Base-by-base conservation (phyloP, 1,284 basidiomycete species). In the Puccinia hordei region DNA sequence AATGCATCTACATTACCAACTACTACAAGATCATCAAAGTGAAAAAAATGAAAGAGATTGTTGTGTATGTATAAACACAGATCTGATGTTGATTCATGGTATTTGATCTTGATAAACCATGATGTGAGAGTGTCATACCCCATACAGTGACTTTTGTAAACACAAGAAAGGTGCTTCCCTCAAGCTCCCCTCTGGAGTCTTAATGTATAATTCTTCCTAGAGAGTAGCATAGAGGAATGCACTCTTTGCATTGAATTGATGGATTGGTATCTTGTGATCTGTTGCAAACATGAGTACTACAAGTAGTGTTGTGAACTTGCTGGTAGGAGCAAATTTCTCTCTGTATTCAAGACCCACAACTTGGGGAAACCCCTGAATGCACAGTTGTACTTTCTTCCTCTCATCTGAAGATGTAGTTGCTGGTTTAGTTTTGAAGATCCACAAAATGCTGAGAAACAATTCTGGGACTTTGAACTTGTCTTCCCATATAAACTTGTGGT, bases 201-300 rank as follows among this genome's bases (percentile, higher is more conserved):
- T 81, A 83, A 87, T 85, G 82, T 86, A 88, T 38, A 88, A 83
- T 0, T 84, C 83, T 68, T 88, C 87, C 0, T 87, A 83, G 17
- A 63, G 15, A 17, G 61, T 10, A 5, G 61, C 24, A 9, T 63
- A 35, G 3, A 63, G 19, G 30, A 0, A 89, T 0, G 87, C 87
- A 0, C 83, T 83, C 38, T 87, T 86, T 63, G 89, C 84, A 81
- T 89, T 86, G 30, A 88, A 85, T 57, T 87, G 85, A 57, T 87
- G 5, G 53, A 57, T 5, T 6, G 6, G 8, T 6, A 57, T 6
- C 17, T 57, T 57, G 8, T 57, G 6, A 19, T 57, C 8, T 6
- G 22, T 27, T 5, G 53, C 53, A 27, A n/a, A 57, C 27, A 27
- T n/a, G 19, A 57, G 27, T 5, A 57, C 5, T 27, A 57, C 27